Evolutionary conservation across 2,329 filamentous ascomycete genomes (phyloP).

Genomic region (Penicillium sp.): DNA sequence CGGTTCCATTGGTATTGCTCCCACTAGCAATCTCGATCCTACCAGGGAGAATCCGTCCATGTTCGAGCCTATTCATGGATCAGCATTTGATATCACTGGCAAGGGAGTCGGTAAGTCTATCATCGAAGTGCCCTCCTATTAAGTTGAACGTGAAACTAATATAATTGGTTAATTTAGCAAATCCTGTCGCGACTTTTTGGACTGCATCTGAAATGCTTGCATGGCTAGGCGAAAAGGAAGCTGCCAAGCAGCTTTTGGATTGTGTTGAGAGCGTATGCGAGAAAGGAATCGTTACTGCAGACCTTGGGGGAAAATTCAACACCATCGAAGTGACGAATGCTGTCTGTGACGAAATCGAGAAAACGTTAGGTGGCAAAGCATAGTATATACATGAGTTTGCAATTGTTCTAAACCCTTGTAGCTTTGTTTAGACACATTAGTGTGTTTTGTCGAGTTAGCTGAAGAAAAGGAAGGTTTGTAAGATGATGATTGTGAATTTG

Average conservation of each 20-base stretch:
- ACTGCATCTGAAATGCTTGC: slow-evolving; percentile 64
- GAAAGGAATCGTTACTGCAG: slow-evolving; percentile 53
- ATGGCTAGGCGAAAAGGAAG: slow-evolving; percentile 57
- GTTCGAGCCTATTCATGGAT: slow-evolving; percentile 63
- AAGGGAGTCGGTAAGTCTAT: slow-evolving; percentile 45
- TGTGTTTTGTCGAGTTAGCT: too few species aligned
- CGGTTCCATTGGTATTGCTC: slow-evolving; percentile 68
- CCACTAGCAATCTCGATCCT: slow-evolving; percentile 65
- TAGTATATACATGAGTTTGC: background rate
- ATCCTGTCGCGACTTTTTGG: slow-evolving; percentile 66
- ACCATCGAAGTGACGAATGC: slow-evolving; percentile 49
- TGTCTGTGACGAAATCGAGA: slow-evolving; percentile 13
- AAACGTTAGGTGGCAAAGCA: background rate
- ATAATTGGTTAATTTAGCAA: slow-evolving; percentile 38
- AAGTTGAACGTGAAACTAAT: too few species aligned
- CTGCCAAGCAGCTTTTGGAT: slow-evolving; percentile 55
- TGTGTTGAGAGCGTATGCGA: slow-evolving; percentile 60
- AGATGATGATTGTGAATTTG: too few species aligned
- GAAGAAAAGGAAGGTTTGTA: too few species aligned
- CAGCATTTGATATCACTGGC: slow-evolving; percentile 62
- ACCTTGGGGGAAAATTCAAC: slow-evolving; percentile 55
- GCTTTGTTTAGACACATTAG: background rate
- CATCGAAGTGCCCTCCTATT: background rate
- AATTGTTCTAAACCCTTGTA: too few species aligned
- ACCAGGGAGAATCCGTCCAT: slow-evolving; percentile 57